Evolutionary conservation across 1,284 basidiomycete genomes (phyloP), one percentile per base, ranked within the genome.

Genomic region (Irpex sp.): DNA sequence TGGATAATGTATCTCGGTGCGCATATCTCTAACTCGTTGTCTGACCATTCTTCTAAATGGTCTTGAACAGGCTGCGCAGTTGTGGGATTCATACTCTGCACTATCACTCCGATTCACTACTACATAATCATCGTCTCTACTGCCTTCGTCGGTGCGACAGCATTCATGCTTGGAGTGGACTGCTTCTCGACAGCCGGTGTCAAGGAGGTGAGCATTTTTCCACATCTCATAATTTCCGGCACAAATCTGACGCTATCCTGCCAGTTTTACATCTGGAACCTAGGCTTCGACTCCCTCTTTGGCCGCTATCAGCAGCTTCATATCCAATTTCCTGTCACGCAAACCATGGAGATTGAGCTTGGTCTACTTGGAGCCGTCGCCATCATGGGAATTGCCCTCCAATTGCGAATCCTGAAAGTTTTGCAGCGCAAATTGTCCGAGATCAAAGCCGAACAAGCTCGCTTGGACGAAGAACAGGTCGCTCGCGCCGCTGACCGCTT

Each of bases 231-330:
- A 36, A 33, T 49, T 26, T 17, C 36, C 35, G 39, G n/a, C 58
- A 21, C 17, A 39, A 47, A 17, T 55, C 17, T 5, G 55, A 19
- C 21, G 49, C 49, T 60, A 50, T 61, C 35, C 54, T 31, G 19
- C 57, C 65, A 94, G 91, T 97, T 97, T 77, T 98, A 97, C 76
- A 81, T 97, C 58, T 97, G 92, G 88, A 98, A 97, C 72, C 79
- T 98, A 54, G 96, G 96, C 17, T 94, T 95, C 76, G 81, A 79
- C 7, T 70, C 79, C 2, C 76, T 97, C 39, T 97, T 97, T 76
- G 87, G 90, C 11, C 90, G 88, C 68, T 93, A 87, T 68, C 76
- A 77, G 13, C 74, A 82, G 65, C 86, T 89, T 67, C 79, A 82
- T 63, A 92, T 92, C 60, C 77, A 83, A 58, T 97, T 93, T 70